phyloP scores from a whole-genome alignment of 768 basidiomycete genomes.

The Suillus variegatus region DNA sequence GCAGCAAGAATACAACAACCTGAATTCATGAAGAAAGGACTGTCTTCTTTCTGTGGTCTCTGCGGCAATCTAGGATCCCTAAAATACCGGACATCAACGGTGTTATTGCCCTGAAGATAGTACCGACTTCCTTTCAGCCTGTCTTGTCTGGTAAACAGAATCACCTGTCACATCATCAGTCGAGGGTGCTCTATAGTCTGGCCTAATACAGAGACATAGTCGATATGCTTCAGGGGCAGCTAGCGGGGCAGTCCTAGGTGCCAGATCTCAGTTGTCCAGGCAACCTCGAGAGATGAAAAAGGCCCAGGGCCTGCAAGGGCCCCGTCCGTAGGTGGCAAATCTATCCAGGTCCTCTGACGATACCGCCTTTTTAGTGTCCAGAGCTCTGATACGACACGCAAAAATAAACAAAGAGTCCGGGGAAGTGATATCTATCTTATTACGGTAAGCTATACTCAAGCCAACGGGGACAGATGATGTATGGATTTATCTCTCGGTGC shows the following conservation, averaged over 20 bases:
- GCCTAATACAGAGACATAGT: neutral
- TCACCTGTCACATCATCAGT: neutral
- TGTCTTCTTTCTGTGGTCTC: neutral
- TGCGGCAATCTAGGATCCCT: neutral
- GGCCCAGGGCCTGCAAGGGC: neutral
- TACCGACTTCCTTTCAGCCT: neutral
- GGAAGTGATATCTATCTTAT: neutral
- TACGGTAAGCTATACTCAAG: slow-evolving; percentile 2
- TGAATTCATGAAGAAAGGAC: neutral
- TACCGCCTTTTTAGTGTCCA: neutral
- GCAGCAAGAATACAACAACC: neutral
- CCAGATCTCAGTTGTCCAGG: neutral
- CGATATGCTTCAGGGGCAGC: neutral
- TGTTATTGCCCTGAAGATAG: neutral
- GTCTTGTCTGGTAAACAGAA: neutral
- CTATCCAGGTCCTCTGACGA: neutral
- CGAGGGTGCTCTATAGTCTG: neutral
- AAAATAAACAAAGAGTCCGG: slow-evolving; percentile 1
- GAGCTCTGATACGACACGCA: neutral
- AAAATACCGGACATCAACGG: neutral
- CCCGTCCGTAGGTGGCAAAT: neutral
- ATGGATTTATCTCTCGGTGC: neutral
- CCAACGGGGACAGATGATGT: neutral
- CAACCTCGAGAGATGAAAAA: neutral
- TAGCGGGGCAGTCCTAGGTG: neutral